These are phyloP conservation scores for Hemileccinum rubropunctum DNA, from an alignment of 768 basidiomycete species.

Conservation along the genomic window DNA sequence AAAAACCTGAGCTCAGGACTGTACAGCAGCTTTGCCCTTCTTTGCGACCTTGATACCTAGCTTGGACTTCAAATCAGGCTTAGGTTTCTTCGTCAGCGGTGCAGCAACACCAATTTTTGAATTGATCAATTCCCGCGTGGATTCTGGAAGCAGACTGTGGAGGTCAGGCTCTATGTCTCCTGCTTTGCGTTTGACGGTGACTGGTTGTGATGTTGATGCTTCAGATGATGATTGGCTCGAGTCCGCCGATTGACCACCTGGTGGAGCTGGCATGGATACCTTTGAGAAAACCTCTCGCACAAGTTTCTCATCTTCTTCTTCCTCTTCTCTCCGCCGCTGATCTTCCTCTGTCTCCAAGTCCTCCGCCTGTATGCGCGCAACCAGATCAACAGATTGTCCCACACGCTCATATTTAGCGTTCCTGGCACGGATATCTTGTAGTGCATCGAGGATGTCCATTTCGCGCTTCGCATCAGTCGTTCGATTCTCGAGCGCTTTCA, in stretches of 20 bases:
- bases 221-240: conserved; percentile 20
- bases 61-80: conserved; percentile 55
- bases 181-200: conserved; percentile 88
- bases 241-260: conserved; percentile 20
- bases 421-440: conserved; percentile 86
- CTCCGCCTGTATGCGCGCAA: conserved; percentile 58
- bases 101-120: conserved; percentile 43
- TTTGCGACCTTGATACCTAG: conserved; percentile 77
- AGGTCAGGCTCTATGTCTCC: conserved; percentile 74
- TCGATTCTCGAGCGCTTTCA: conserved; percentile 94
- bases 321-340: conserved; percentile 60
- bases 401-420: conserved; percentile 88
- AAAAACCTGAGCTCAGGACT: conserved; percentile 10
- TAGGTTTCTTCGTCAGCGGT: conserved; percentile 57
- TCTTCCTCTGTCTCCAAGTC: conserved; percentile 81
- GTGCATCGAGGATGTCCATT: conserved; percentile 96
- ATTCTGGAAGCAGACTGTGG: conserved; percentile 64
- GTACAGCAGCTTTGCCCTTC: conserved; percentile 36
- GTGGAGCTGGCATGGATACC: conserved; percentile 41
- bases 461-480: conserved; percentile 92
- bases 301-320: conserved; percentile 90
- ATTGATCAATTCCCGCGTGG: conserved; percentile 55
- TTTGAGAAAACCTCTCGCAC: conserved; percentile 88
- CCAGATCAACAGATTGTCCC: conserved; percentile 69
- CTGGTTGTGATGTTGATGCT: conserved; percentile 25